These are phyloP conservation scores for Mrakia blollopis DNA, from an alignment of 768 basidiomycete genomes.

Conservation along the genomic window DNA sequence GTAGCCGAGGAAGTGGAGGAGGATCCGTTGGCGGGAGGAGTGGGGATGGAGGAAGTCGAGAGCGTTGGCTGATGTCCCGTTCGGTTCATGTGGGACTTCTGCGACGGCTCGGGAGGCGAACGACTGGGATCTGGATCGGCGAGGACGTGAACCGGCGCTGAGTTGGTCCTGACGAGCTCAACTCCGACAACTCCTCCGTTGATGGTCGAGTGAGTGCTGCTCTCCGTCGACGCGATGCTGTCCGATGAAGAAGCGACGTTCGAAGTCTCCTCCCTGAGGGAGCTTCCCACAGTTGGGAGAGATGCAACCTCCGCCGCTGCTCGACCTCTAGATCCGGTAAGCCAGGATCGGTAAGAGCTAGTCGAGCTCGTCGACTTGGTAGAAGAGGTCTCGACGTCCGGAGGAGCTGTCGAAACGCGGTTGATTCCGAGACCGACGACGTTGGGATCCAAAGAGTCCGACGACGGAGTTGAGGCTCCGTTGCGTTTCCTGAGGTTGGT, in stretches of 20 bases:
- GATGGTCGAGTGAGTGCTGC: background rate
- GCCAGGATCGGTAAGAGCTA: slow-evolving; percentile 12
- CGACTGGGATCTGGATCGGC: background rate
- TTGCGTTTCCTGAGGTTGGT: slow-evolving; percentile 26
- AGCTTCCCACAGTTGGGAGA: background rate
- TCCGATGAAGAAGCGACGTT: slow-evolving; percentile 14
- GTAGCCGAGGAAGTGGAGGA: slow-evolving; percentile 53
- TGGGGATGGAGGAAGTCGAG: slow-evolving; percentile 11
- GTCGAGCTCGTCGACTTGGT: background rate
- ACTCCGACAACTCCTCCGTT: background rate
- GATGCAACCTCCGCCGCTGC: background rate
- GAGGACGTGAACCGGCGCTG: background rate
- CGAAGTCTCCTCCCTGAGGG: background rate
- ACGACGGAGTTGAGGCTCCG: background rate
- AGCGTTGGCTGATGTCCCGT: background rate
- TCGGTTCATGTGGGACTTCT: background rate
- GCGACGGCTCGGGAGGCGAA: background rate
- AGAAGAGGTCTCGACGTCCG: slow-evolving; percentile 12
- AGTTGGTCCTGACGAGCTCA: slow-evolving; percentile 1
- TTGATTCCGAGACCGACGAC: slow-evolving; percentile 29
- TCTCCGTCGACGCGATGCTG: slow-evolving; percentile 4
- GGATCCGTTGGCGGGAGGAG: background rate
- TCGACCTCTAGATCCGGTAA: slow-evolving; percentile 2
- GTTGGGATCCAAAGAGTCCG: background rate
- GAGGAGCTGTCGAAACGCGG: slow-evolving; percentile 35